phyloP scores from a whole-genome alignment of 139 green algal genomes.

The Protoeuglena noctilucae region DNA sequence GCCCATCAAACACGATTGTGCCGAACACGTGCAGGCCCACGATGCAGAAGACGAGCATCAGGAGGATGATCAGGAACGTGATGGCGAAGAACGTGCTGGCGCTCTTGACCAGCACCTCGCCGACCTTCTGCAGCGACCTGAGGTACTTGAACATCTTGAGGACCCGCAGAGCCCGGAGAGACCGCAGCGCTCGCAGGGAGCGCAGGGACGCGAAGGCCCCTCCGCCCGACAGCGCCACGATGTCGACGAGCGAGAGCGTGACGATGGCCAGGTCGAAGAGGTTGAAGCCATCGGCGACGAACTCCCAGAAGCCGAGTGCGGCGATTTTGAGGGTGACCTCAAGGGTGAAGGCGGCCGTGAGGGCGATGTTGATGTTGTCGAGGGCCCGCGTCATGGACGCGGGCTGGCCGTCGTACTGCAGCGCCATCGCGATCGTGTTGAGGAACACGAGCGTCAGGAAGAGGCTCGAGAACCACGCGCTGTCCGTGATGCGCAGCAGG shows the following conservation, averaged over 20 bases:
- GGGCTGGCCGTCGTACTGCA: slow-evolving; percentile 35
- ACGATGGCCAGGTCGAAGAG: slow-evolving; percentile 59
- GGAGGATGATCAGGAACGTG: slow-evolving; percentile 40
- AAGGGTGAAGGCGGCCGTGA: slow-evolving; percentile 45
- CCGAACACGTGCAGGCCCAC: slow-evolving; percentile 65
- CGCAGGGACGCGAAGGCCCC: background rate
- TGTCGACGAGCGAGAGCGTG: slow-evolving; percentile 15
- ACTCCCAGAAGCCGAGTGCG: slow-evolving; percentile 36
- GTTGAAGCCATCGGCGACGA: slow-evolving; percentile 45
- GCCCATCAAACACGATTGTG: slow-evolving; percentile 5
- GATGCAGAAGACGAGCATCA: slow-evolving; percentile 54
- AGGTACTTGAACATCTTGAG: slow-evolving; percentile 47
- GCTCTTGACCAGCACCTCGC: slow-evolving; percentile 37
- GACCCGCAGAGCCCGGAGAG: slow-evolving; percentile 53
- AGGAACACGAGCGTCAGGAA: slow-evolving; percentile 44
- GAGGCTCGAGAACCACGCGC: slow-evolving; percentile 35
- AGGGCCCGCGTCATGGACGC: background rate
- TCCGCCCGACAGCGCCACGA: slow-evolving; percentile 8
- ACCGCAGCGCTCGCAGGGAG: slow-evolving; percentile 31
- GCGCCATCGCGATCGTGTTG: slow-evolving; percentile 53
- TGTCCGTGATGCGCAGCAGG: no score
- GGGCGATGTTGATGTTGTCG: slow-evolving; percentile 24
- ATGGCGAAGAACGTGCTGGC: slow-evolving; percentile 51
- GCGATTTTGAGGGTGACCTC: slow-evolving; percentile 46
- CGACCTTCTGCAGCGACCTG: slow-evolving; percentile 44